These are phyloP conservation scores for Lonicera japonica DNA, from an alignment of 129 eudicot genomes.

Conservation along the genomic window DNA sequence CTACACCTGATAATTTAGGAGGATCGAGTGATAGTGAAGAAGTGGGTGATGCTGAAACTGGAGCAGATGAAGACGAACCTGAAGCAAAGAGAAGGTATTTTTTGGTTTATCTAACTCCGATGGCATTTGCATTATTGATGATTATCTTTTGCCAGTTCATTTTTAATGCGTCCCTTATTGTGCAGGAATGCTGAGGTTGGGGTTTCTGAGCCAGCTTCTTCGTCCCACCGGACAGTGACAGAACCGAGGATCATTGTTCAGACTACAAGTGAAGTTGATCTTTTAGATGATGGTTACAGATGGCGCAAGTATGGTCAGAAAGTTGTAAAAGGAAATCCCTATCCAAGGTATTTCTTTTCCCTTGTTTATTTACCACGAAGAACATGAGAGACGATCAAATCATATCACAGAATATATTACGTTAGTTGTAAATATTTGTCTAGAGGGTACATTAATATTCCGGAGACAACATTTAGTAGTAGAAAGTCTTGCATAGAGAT, in stretches of 20 bases:
- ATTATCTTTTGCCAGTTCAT: conserved; percentile 7
- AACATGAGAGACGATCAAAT: too few relatives aligned
- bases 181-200: conserved; percentile 61
- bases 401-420: too few relatives aligned
- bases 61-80: conserved; percentile 61
- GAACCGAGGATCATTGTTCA: conserved; percentile 93
- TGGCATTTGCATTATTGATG: neutral
- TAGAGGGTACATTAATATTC: too few relatives aligned
- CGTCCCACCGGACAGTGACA: conserved; percentile 65
- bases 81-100: conserved; percentile 77
- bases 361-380: too few relatives aligned
- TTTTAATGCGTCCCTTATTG: conserved; percentile 12
- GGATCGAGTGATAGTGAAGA: conserved; percentile 87
- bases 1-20: conserved; percentile 51
- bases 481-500: too few relatives aligned
- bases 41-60: conserved; percentile 55
- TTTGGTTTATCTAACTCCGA: conserved; percentile 1
- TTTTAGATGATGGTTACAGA: conserved; percentile 89
- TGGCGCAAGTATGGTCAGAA: conserved; percentile 98
- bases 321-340: conserved; percentile 93
- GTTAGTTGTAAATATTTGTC: too few relatives aligned
- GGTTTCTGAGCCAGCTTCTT: conserved; percentile 49
- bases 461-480: too few relatives aligned
- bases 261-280: conserved; percentile 96
- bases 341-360: conserved; percentile 58